A percentile compares a stretch with the other conserved stretches of the same genome.
phyloP scores from a whole-genome alignment of 2,329 filamentous ascomycete genomes.

The Aspergillus aculeatinus region DNA sequence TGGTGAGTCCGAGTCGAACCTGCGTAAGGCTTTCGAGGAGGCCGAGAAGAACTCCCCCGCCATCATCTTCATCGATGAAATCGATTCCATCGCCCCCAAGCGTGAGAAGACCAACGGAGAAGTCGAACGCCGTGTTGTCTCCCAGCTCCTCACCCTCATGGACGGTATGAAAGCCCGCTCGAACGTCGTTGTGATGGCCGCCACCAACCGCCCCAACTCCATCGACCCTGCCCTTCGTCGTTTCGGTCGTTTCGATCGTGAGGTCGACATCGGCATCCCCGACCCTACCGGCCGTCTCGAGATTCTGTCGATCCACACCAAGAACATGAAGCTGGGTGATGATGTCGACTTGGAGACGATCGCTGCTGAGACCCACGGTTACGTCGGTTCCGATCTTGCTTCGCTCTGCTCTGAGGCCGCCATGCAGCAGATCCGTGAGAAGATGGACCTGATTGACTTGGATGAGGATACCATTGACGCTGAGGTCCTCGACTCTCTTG shows the following conservation, averaged over 20 bases:
- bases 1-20: conserved; percentile 96
- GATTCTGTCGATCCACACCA: conserved; percentile 99
- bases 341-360: conserved; percentile 97
- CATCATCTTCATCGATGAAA: conserved; percentile 99
- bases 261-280: conserved; percentile 97
- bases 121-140: conserved; percentile 97
- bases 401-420: conserved; percentile 98
- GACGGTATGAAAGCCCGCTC: conserved; percentile 99
- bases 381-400: conserved; percentile 96
- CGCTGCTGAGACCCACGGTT: conserved; percentile 96
- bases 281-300: conserved; percentile 97
- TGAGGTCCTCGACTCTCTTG: conserved; percentile 94
- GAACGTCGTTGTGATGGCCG: conserved; percentile 98
- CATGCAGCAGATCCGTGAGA: conserved; percentile 99
- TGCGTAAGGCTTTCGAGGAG: conserved; percentile 99
- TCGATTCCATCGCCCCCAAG: conserved; percentile 98
- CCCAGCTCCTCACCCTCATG: conserved; percentile 95
- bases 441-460: conserved; percentile 99
- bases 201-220: conserved; percentile 97
- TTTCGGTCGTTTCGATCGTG: conserved; percentile 97
- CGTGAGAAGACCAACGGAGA: conserved; percentile 99
- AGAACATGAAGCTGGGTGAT: conserved; percentile 99
- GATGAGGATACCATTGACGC: conserved; percentile 99
- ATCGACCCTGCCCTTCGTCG: conserved; percentile 96
- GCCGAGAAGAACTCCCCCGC: conserved; percentile 99